A percentile compares a stretch with the other conserved stretches of the same genome.
Evolutionary conservation across 2,329 filamentous ascomycete species (phyloP).

Genomic region (Plenodomus tracheiphilus): DNA sequence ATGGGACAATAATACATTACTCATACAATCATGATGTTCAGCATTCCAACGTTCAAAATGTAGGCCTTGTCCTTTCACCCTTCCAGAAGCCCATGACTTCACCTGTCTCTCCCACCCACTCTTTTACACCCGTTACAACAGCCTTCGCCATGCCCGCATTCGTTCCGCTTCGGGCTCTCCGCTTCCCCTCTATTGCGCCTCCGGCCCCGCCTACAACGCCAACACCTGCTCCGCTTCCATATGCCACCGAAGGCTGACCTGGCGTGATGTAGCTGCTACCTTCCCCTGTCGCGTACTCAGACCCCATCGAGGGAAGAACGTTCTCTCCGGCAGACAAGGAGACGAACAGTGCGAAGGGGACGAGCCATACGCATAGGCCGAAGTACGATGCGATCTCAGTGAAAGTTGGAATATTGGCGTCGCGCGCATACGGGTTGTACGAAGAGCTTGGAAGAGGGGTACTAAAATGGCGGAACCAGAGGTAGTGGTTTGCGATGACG

Average conservation of each 20-base stretch:
- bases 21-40: conserved; percentile 13
- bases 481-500: conserved; percentile 86
- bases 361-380: conserved; percentile 93
- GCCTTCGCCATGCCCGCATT: conserved; percentile 59
- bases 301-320: conserved; percentile 89
- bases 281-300: conserved; percentile 68
- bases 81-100: conserved; percentile 66
- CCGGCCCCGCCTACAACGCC: conserved; percentile 25
- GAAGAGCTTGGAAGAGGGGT: conserved; percentile 55
- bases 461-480: conserved; percentile 96
- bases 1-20: not conserved
- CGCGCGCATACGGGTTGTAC: conserved; percentile 64
- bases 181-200: conserved; percentile 30
- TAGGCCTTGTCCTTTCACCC: conserved; percentile 58
- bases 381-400: conserved; percentile 96
- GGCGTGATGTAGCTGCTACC: conserved; percentile 53
- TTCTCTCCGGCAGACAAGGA: conserved; percentile 93
- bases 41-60: conserved; percentile 23
- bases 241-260: conserved; percentile 43
- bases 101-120: conserved; percentile 66
- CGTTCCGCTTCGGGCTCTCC: conserved; percentile 55
- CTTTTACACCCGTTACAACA: conserved; percentile 63
- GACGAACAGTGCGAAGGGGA: conserved; percentile 94
- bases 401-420: conserved; percentile 73
- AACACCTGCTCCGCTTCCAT: conserved; percentile 31